phyloP scores from a whole-genome alignment of 2,329 filamentous ascomycete species.

The Dactylellina parvicollis region DNA sequence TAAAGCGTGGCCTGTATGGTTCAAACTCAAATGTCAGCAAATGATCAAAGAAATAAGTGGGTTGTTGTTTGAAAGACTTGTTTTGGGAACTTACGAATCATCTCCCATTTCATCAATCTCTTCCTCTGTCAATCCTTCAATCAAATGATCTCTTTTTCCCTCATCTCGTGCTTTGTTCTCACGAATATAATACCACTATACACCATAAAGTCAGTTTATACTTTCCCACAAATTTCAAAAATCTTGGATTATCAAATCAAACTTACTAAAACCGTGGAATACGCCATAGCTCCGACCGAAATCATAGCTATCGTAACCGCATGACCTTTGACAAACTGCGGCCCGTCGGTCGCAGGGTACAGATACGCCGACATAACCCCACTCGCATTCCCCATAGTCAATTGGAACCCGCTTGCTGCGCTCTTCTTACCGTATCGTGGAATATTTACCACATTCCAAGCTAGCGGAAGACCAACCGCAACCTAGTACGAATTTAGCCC shows the following conservation, averaged over 20 bases:
- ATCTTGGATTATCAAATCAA: slow-evolving; percentile 58
- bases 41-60: not conserved
- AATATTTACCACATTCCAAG: slow-evolving; percentile 73
- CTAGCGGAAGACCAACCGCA: slow-evolving; percentile 68
- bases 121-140: slow-evolving; percentile 62
- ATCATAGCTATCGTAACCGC: slow-evolving; percentile 71
- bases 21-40: not conserved
- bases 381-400: slow-evolving; percentile 75
- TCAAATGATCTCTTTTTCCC: slow-evolving; percentile 62
- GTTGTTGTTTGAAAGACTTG: not conserved
- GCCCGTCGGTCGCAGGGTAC: slow-evolving; percentile 63
- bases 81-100: slow-evolving; percentile 56
- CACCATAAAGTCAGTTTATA: slow-evolving; percentile 5
- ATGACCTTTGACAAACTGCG: slow-evolving; percentile 71
- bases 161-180: slow-evolving; percentile 61
- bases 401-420: slow-evolving; percentile 75
- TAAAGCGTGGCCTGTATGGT: slow-evolving; percentile 35
- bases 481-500: slow-evolving; percentile 61
- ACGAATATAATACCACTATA: slow-evolving; percentile 52
- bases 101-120: slow-evolving; percentile 64
- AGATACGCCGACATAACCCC: slow-evolving; percentile 80
- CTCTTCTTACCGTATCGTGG: slow-evolving; percentile 81
- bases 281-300: slow-evolving; percentile 67
- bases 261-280: slow-evolving; percentile 66
- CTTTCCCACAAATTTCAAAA: not conserved